Percentiles rank a stretch among this genome's conserved stretches.
phyloP scores from a whole-genome alignment of 2,329 filamentous ascomycete species.

The Akanthomyces muscarius region DNA sequence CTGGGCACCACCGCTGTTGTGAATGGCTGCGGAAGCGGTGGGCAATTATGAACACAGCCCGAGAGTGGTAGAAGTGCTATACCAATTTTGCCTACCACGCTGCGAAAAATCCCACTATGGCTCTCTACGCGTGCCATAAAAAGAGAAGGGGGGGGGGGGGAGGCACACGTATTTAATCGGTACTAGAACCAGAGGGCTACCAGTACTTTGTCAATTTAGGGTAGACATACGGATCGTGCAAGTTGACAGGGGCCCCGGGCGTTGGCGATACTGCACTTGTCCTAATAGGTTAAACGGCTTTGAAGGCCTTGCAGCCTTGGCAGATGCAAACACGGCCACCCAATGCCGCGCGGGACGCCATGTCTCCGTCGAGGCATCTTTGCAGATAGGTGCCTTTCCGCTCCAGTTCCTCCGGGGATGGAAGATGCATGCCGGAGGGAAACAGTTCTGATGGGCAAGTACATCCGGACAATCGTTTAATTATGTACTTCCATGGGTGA shows the following conservation, averaged over 20 bases:
- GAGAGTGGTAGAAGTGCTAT: too few relatives aligned
- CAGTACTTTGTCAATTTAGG: background rate
- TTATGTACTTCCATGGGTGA: background rate
- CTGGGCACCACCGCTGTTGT: background rate
- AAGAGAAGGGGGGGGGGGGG: background rate
- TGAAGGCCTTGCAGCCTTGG: background rate
- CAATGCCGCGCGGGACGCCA: constrained; percentile 14
- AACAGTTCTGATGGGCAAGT: background rate
- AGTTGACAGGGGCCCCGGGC: background rate
- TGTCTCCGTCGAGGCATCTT: background rate
- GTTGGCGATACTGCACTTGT: background rate
- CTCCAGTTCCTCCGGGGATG: background rate
- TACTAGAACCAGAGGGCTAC: background rate
- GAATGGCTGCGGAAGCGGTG: background rate
- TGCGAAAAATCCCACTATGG: background rate
- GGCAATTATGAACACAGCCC: too few relatives aligned
- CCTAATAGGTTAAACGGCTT: background rate
- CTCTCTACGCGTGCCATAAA: background rate
- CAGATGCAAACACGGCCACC: background rate
- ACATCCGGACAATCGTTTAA: too few relatives aligned
- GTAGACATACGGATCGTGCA: background rate
- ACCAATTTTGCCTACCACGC: background rate
- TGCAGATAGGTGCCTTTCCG: background rate
- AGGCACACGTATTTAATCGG: background rate
- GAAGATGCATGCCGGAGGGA: background rate